Conservation (phyloP, 305 asterid genomes). For the Fraxinus baroniana region DNA sequence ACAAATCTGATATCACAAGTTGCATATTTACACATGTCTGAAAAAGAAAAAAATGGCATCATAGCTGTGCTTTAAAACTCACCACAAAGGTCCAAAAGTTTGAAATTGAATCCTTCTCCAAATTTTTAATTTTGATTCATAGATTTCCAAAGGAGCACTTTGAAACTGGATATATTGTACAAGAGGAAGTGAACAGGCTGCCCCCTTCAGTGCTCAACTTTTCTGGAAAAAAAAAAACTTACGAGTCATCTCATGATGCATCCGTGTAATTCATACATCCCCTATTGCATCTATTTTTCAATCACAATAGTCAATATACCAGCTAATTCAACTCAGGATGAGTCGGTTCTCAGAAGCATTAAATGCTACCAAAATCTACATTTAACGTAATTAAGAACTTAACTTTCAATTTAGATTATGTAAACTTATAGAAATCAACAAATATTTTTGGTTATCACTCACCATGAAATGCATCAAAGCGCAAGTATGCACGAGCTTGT, state of each 20-base stretch:
- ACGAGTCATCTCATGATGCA: neutral
- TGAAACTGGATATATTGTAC: constrained; percentile 1
- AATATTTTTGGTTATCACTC: neutral
- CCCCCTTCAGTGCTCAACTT: constrained; percentile 4
- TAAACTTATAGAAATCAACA: neutral
- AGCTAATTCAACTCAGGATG: neutral
- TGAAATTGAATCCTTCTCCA: neutral
- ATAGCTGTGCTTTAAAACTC: neutral
- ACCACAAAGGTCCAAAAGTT: neutral
- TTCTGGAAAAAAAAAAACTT: constrained; percentile 7
- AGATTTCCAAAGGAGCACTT: neutral
- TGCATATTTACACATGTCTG: neutral
- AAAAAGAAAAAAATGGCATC: neutral
- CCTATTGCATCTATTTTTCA: neutral
- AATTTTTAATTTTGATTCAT: neutral
- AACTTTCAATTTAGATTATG: neutral
- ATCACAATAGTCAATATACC: neutral
- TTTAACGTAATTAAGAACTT: neutral
- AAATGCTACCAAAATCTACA: neutral
- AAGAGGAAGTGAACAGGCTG: constrained; percentile 3
- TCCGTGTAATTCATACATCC: neutral
- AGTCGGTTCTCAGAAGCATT: neutral
- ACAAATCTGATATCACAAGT: neutral
- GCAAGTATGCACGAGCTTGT: neutral
- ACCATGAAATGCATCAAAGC: neutral